Base-by-base conservation (phyloP, 2,329 filamentous ascomycete species). In the Lecanosticta acicola region DNA sequence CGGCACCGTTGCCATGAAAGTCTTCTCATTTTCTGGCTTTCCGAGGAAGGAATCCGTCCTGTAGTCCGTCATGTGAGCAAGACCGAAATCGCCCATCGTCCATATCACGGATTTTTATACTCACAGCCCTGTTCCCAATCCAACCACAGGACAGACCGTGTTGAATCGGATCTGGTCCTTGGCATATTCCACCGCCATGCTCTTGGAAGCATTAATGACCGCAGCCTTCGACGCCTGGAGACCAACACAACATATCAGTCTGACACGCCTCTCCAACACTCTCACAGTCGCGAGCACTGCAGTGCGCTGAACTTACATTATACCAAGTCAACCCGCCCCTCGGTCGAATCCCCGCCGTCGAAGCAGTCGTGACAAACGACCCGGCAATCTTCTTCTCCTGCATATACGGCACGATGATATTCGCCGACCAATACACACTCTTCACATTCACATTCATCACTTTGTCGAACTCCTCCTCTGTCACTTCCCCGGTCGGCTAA, bases 161-260 rank as follows among this genome's bases (percentile, higher is more conserved):
- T 87, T 87, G 58, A 89, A 82, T 0, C 84, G 77, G 53, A 90
- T 86, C 54, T 85, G 76, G 44, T 85, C 76, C 0, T 79, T 75
- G 0, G 81, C 85, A 56, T 84, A 89, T 63, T 89, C 85, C 1
- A 84, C 80, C 0, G 84, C 85, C 54, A 90, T 73, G 9, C 77
- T 77, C 66, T 80, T 82, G 2, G 79, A 82, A 8, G 78, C 79
- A 68, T 77, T 63, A 53, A 60, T 65, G 19, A 83, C 76, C 0
- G 82, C 82, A 0, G 77, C 81, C 61, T 41, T 18, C 10, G 10
- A 19, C 11, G 14, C 35, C 24, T 19, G 19, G 17, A 16, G 11
- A 19, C 14, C 17, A 19, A 3, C 35, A 37, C 11, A n/a, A n/a
- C n/a, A n/a, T n/a, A n/a, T n/a, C n/a, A n/a, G n/a, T n/a, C n/a